Percentiles rank a stretch among this genome's conserved stretches.
Conservation (phyloP, 352 stramenopile genomes). For the Globisporangium recalcitrans region DNA sequence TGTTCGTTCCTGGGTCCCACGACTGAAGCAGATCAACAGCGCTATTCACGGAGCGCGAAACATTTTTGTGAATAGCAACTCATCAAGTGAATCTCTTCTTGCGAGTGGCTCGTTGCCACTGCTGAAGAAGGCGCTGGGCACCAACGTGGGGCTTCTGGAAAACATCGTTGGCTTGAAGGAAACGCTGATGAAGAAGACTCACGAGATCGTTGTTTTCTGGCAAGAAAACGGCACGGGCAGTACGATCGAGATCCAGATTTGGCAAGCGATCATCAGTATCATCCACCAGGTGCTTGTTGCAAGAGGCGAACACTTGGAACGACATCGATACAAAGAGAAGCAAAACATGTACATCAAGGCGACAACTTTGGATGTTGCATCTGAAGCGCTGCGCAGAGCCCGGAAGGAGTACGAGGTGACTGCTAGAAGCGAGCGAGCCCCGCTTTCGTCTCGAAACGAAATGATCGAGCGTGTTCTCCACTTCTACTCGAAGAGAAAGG, state of each 20-base stretch:
- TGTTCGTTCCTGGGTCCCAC: conserved; percentile 43
- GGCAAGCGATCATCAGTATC: conserved; percentile 38
- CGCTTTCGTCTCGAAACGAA: conserved; percentile 56
- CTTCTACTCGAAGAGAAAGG: conserved; percentile 54
- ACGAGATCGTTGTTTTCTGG: conserved; percentile 51
- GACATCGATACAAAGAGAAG: conserved; percentile 38
- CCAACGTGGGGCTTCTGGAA: conserved; percentile 28
- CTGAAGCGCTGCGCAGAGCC: conserved; percentile 31
- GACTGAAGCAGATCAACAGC: conserved; percentile 39
- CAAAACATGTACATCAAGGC: conserved; percentile 51
- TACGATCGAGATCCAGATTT: conserved; percentile 55
- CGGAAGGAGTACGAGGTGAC: conserved; percentile 15
- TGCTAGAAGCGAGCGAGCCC: conserved; percentile 19
- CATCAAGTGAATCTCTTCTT: conserved; percentile 11
- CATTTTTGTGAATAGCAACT: conserved; percentile 32
- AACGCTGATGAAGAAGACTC: conserved; percentile 32
- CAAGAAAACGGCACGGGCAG: conserved; percentile 30
- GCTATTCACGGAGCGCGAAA: conserved; percentile 43
- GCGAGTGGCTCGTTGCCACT: conserved; percentile 30
- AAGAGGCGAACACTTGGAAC: conserved; percentile 39
- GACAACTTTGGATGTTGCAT: conserved; percentile 45
- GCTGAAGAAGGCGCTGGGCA: conserved; percentile 27
- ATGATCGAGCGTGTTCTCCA: conserved; percentile 60
- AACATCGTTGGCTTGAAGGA: conserved; percentile 37
- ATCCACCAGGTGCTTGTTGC: conserved; percentile 52